These are phyloP conservation scores for Bromus sterilis DNA, from an alignment of 176 grass and related monocot species.

Conservation along the genomic window DNA sequence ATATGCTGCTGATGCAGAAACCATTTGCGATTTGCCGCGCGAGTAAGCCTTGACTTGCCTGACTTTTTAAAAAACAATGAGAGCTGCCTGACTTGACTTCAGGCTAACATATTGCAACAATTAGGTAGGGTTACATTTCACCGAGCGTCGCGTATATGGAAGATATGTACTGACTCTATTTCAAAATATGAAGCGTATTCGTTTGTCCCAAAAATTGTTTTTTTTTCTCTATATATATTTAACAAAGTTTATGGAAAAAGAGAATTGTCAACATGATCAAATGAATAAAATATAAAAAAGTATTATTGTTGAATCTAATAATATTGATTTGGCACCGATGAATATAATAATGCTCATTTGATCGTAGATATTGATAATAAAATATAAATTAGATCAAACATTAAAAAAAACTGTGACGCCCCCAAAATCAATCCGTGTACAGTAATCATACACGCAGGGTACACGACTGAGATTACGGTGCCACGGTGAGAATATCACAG, in stretches of 20 bases:
- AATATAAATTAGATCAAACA: neutral
- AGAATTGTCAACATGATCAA: neutral
- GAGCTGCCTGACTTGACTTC: constrained; percentile 23
- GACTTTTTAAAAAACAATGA: no score
- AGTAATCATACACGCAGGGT: no score
- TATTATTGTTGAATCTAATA: neutral
- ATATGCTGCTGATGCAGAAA: constrained; percentile 10
- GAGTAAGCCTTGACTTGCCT: no score
- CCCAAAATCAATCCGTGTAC: no score
- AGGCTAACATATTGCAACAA: neutral
- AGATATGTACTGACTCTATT: neutral
- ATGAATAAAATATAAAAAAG: neutral
- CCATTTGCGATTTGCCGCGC: constrained; percentile 23
- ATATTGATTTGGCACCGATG: neutral
- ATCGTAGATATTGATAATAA: neutral
- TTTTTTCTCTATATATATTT: neutral
- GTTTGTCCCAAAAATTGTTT: neutral
- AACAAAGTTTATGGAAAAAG: neutral
- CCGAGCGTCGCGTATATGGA: neutral
- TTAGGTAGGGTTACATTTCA: neutral
- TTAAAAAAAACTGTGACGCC: no score
- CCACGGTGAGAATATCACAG: no score
- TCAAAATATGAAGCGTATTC: neutral
- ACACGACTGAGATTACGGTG: no score
- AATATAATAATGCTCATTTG: neutral